Base-by-base conservation (phyloP, 495 filamentous ascomycete species). In the Jackrogersella multiformis region DNA sequence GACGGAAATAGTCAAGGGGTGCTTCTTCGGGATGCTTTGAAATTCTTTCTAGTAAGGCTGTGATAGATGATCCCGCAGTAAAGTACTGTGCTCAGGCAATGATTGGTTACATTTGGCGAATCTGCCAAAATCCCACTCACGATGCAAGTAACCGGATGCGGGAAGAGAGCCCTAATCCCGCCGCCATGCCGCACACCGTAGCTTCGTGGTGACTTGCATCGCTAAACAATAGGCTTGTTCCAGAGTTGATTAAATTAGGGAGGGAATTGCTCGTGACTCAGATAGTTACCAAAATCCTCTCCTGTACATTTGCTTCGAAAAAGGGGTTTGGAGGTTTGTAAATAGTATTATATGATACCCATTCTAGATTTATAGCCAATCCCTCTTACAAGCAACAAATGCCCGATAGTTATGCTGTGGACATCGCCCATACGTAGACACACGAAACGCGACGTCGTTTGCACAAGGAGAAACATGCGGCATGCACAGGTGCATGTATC, bases 41-140 rank as follows among this genome's bases (percentile, higher is more conserved):
- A 39, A 42, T 54, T 32, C 23, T 36, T 48, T 62, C 39, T 49
- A 71, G 63, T 63, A 67, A 63, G 57, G 63, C 68, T 71, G 16
- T 21, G 28, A 63, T 53, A 36, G 56, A 41, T 38, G 48, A 39
- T 65, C 61, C 67, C 56, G 61, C 38, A 39, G 45, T 54, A 59
- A 53, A 59, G 51, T 20, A 42, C 23, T 15, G 57, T 52, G 38
- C n/a, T 59, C 32, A 32, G 15, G 10, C 39, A 63, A 66, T 66
- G 68, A 71, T 71, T 70, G 67, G 67, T 49, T 61, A 60, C 42
- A 61, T 70, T 71, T 71, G 68, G 62, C 64, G 68, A 71, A 67
- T 66, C 51, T 70, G 57, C 44, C 41, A 62, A 30, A 54, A 63
- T 58, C 52, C 57, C 57, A 62, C 56, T 68, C 68, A 61, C 44